Conservation (phyloP, 495 filamentous ascomycete genomes). For the Bathelium albidoporum region DNA sequence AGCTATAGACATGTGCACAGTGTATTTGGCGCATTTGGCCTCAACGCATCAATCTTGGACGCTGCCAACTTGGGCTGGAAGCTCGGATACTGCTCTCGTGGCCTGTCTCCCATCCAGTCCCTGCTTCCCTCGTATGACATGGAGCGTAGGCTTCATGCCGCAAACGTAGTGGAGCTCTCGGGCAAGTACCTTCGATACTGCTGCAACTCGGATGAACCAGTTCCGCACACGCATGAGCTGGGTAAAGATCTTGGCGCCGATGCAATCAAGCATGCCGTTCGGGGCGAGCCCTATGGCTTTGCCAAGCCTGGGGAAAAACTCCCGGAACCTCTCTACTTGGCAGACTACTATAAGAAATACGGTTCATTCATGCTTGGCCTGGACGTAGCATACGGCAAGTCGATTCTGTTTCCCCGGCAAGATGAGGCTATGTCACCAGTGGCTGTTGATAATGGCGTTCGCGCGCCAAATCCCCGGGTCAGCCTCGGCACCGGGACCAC, state of each 20-base stretch:
- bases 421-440: conserved; percentile 1
- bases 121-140: conserved; percentile 30
- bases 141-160: conserved; percentile 29
- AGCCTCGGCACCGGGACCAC: conserved; percentile 21
- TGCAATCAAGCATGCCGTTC: conserved; percentile 3
- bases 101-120: conserved; percentile 11
- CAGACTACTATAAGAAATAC: conserved; percentile 21
- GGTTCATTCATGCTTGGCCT: conserved; percentile 25
- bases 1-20: conserved; percentile 27
- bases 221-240: conserved; percentile 15
- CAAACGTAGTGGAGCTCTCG: conserved; percentile 26
- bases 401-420: not conserved
- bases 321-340: conserved; percentile 8
- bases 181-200: conserved; percentile 31
- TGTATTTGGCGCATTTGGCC: conserved; percentile 35
- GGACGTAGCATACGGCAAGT: conserved; percentile 17
- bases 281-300: conserved; percentile 6
- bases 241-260: conserved; percentile 5
- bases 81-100: conserved; percentile 24
- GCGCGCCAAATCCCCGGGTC: conserved; percentile 31
- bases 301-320: conserved; percentile 3
- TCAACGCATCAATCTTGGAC: conserved; percentile 34
- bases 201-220: conserved; percentile 22
- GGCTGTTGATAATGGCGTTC: conserved; percentile 22
- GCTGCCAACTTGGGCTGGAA: conserved; percentile 34